phyloP scores from a whole-genome alignment of 805 yeast species.

The Middelhovenomyces tepae region DNA sequence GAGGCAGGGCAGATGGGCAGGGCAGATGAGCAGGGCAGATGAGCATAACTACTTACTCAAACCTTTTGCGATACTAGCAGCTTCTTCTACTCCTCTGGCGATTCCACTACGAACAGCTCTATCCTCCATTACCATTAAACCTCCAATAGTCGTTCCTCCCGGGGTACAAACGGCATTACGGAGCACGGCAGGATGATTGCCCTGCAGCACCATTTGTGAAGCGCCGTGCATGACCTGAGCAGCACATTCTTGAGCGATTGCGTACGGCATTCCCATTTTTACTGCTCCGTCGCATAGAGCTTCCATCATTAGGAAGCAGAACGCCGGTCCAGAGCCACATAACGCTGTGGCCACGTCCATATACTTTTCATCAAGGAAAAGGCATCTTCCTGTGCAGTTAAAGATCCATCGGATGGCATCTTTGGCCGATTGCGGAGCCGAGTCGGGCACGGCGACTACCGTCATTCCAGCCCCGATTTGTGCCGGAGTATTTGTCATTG shows the following conservation, averaged over 20 bases:
- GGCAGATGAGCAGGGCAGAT: background rate
- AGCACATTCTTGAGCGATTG: conserved; percentile 75
- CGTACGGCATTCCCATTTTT: conserved; percentile 84
- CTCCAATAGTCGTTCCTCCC: conserved; percentile 97
- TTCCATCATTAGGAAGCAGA: conserved; percentile 80
- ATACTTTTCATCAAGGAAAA: conserved; percentile 57
- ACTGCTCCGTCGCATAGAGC: conserved; percentile 91
- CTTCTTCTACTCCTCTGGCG: conserved; percentile 82
- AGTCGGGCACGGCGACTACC: conserved; percentile 64
- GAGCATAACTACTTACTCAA: conserved; percentile 10
- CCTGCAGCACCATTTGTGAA: conserved; percentile 77
- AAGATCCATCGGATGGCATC: conserved; percentile 34
- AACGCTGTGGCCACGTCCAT: conserved; percentile 96
- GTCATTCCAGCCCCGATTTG: conserved; percentile 91
- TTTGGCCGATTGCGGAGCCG: conserved; percentile 22
- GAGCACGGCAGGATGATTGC: conserved; percentile 80
- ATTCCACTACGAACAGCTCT: conserved; percentile 81
- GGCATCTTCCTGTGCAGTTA: conserved; percentile 32
- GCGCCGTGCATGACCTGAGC: conserved; percentile 93
- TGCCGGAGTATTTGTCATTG: conserved; percentile 98
- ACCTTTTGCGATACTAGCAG: conserved; percentile 63
- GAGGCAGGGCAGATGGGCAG: conserved; percentile 1
- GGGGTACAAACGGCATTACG: conserved; percentile 91
- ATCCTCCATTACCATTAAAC: conserved; percentile 86
- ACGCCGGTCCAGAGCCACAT: conserved; percentile 97